Percentiles rank a stretch among this genome's conserved stretches.
Evolutionary conservation across 2,329 filamentous ascomycete genomes (phyloP).

Genomic region (Diaporthe australafricana): DNA sequence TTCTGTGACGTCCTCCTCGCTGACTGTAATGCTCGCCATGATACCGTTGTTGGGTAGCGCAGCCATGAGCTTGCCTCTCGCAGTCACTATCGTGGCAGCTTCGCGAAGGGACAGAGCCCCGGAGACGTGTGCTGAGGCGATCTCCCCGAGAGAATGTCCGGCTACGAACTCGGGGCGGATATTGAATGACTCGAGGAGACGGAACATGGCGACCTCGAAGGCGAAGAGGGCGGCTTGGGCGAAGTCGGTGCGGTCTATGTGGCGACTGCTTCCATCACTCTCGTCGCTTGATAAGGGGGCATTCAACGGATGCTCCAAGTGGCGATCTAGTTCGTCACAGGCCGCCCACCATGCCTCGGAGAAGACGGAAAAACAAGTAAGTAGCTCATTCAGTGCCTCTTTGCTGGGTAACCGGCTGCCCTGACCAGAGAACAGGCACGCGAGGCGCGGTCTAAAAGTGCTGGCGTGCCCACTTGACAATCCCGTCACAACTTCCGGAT

Average conservation of each 20-base stretch:
- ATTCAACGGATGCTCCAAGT: constrained; percentile 42
- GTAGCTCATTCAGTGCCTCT: constrained; percentile 48
- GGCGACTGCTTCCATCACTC: neutral
- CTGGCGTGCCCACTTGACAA: constrained; percentile 19
- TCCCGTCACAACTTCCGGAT: neutral
- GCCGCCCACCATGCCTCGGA: constrained; percentile 42
- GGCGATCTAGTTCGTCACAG: constrained; percentile 38
- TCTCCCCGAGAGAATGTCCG: constrained; percentile 47
- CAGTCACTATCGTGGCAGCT: constrained; percentile 47
- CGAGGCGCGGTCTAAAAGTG: constrained; percentile 39
- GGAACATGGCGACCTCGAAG: constrained; percentile 47
- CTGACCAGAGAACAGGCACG: constrained; percentile 51
- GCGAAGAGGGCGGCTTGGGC: constrained; percentile 49
- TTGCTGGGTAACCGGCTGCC: constrained; percentile 44
- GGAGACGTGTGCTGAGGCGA: constrained; percentile 46
- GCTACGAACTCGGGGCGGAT: constrained; percentile 45
- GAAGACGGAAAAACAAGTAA: constrained; percentile 43
- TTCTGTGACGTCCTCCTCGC: neutral
- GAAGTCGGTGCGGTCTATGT: constrained; percentile 45
- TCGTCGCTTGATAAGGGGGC: constrained; percentile 36
- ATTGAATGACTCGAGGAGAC: constrained; percentile 47
- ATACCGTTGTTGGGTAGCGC: constrained; percentile 4
- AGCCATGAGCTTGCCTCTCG: constrained; percentile 47
- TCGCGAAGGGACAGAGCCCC: constrained; percentile 47
- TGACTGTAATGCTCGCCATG: constrained; percentile 25